A percentile compares a stretch with the other conserved stretches of the same genome.
phyloP scores from a whole-genome alignment of 2,329 filamentous ascomycete genomes.

The Dothideomycetidae sp. region DNA sequence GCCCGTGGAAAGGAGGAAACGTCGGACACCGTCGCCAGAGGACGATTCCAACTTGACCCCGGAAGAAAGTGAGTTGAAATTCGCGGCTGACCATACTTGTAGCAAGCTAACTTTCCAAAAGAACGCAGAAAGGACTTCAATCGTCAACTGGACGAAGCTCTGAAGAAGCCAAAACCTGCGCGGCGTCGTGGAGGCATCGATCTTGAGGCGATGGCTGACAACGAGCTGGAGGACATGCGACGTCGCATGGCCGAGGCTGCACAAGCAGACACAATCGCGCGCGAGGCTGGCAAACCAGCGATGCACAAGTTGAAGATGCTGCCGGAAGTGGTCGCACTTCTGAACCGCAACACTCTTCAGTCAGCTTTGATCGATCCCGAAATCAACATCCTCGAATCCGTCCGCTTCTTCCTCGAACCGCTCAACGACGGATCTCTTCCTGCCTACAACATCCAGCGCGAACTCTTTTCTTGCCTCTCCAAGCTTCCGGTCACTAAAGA shows the following conservation, averaged over 20 bases:
- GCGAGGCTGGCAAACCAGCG: constrained; percentile 64
- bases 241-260: constrained; percentile 83
- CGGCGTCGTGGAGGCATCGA: constrained; percentile 84
- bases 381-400: constrained; percentile 83
- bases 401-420: constrained; percentile 95
- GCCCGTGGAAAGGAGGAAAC: constrained; percentile 29
- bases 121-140: constrained; percentile 69
- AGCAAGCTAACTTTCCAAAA: constrained; percentile 20
- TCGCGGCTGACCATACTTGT: constrained; percentile 10
- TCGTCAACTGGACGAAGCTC: constrained; percentile 70
- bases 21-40: constrained; percentile 40
- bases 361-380: constrained; percentile 82
- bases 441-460: constrained; percentile 93
- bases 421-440: constrained; percentile 86
- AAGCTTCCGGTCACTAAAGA: constrained; percentile 85
- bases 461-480: constrained; percentile 69
- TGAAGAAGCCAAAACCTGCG: constrained; percentile 67
- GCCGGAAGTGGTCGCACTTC: constrained; percentile 71
- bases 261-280: constrained; percentile 69
- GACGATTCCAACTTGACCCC: constrained; percentile 68
- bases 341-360: constrained; percentile 80
- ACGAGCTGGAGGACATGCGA: constrained; percentile 67
- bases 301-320: constrained; percentile 88
- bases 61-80: constrained; percentile 52
- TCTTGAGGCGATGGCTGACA: constrained; percentile 77